These are phyloP conservation scores for Lanmaoa pseudosensibilis DNA, from an alignment of 768 basidiomycete genomes.

Conservation along the genomic window DNA sequence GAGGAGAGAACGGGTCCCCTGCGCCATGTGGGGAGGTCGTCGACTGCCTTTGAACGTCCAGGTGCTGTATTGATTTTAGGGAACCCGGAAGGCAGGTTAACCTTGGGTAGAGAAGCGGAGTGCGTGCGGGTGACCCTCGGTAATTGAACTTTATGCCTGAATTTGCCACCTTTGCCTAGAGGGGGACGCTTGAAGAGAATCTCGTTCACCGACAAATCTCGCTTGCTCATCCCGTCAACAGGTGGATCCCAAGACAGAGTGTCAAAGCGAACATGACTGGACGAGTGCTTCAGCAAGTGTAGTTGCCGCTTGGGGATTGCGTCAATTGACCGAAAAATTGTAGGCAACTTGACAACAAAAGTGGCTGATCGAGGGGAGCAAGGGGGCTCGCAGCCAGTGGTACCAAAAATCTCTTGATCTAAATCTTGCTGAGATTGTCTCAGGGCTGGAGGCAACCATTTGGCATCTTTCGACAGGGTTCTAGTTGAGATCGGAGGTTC, in stretches of 20 bases:
- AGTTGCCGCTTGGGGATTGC: slow-evolving; percentile 51
- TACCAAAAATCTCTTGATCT: slow-evolving; percentile 44
- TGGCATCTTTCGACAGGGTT: slow-evolving; percentile 37
- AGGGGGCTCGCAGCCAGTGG: slow-evolving; percentile 50
- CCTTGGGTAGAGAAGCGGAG: slow-evolving; percentile 32
- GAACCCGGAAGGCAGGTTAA: slow-evolving; percentile 38
- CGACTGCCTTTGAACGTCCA: slow-evolving; percentile 35
- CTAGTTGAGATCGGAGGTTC: slow-evolving; percentile 16
- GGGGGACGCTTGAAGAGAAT: slow-evolving; percentile 55
- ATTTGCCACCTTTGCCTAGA: slow-evolving; percentile 32
- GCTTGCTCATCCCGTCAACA: slow-evolving; percentile 58
- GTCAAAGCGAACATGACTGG: slow-evolving; percentile 52
- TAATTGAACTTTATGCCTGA: slow-evolving; percentile 37
- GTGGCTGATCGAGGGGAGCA: slow-evolving; percentile 43
- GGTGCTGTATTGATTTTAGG: slow-evolving; percentile 15
- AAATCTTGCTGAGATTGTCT: slow-evolving; percentile 39
- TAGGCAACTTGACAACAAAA: slow-evolving; percentile 51
- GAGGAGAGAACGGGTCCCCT: slow-evolving; percentile 27
- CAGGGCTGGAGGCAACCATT: slow-evolving; percentile 60
- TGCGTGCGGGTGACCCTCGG: slow-evolving; percentile 25
- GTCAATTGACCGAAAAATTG: slow-evolving; percentile 41
- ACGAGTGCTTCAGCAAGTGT: slow-evolving; percentile 40
- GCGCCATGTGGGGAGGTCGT: slow-evolving; percentile 42
- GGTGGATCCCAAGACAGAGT: slow-evolving; percentile 73
- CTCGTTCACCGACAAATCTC: slow-evolving; percentile 65